Evolutionary conservation across 352 stramenopile species (phyloP).

Genomic region (Elongisporangium undulatum): DNA sequence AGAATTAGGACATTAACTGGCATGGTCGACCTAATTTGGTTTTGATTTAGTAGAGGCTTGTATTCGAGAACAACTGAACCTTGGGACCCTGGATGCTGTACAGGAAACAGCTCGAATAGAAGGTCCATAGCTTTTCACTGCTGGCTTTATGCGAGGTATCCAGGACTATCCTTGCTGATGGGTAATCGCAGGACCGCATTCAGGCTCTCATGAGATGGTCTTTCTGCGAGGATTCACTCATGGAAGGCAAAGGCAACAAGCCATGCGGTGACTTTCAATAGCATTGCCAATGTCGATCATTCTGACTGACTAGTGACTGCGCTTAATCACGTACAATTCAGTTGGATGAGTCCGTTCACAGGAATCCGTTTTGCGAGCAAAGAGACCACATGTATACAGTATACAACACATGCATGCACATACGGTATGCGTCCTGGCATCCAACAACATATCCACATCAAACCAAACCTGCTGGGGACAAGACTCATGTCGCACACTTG

Average conservation of each 20-base stretch:
- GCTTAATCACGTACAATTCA: background rate
- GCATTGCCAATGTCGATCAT: background rate
- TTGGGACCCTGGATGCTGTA: background rate
- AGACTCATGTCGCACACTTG: background rate
- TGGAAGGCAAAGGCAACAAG: background rate
- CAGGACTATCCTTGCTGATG: background rate
- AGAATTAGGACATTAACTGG: background rate
- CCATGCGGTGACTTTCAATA: background rate
- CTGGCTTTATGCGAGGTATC: background rate
- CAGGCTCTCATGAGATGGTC: background rate
- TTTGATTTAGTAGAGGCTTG: background rate
- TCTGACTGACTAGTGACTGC: too few relatives aligned
- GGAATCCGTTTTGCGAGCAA: background rate
- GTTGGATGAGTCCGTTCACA: background rate
- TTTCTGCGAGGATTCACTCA: background rate
- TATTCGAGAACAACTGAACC: background rate
- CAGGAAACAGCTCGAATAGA: background rate
- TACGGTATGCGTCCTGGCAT: background rate
- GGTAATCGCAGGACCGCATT: background rate
- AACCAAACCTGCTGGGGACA: background rate
- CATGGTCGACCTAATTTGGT: background rate
- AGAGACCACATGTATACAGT: background rate
- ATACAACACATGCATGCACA: too few relatives aligned
- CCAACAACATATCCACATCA: background rate
- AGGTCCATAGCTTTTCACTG: background rate